A percentile compares a stretch with the other conserved stretches of the same genome.
These are phyloP conservation scores for Chalciporus sp. DNA, from an alignment of 1,284 basidiomycete genomes.

Conservation along the genomic window DNA sequence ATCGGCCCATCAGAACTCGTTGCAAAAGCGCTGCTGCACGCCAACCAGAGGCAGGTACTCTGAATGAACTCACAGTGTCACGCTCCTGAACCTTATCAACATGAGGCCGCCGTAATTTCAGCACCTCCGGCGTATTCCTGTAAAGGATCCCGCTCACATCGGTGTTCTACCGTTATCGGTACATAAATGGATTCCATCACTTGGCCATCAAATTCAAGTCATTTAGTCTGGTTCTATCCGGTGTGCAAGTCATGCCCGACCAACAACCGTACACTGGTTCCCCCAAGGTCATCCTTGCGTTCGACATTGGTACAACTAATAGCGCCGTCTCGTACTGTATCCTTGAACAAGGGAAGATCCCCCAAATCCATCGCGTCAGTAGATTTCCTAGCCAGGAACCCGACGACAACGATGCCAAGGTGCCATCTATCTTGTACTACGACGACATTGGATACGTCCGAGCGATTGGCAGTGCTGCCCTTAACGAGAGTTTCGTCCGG, in stretches of 20 bases:
- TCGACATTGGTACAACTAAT: slow-evolving; percentile 12
- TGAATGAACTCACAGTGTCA: neutral
- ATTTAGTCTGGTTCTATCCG: neutral
- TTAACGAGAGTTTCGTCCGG: slow-evolving; percentile 38
- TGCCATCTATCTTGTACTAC: slow-evolving; percentile 57
- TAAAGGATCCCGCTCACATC: neutral
- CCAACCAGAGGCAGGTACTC: neutral
- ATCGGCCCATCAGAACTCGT: neutral
- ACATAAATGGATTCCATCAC: neutral
- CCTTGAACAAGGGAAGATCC: neutral
- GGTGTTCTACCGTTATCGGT: neutral
- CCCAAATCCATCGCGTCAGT: neutral
- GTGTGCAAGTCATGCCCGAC: slow-evolving; percentile 1
- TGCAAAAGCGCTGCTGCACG: neutral
- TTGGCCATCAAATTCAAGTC: no score
- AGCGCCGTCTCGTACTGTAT: slow-evolving; percentile 13
- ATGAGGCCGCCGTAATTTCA: neutral
- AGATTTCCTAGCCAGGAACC: slow-evolving; percentile 44
- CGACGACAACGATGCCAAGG: slow-evolving; percentile 44
- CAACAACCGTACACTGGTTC: slow-evolving; percentile 7
- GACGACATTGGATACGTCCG: slow-evolving; percentile 41
- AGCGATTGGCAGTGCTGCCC: slow-evolving; percentile 51
- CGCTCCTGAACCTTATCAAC: neutral
- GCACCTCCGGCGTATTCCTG: neutral
- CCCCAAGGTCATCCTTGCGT: slow-evolving; percentile 12